Evolutionary conservation across 345 rosid genomes (phyloP), one percentile per base, ranked within the genome.

Genomic region (Dipteronia sinensis): DNA sequence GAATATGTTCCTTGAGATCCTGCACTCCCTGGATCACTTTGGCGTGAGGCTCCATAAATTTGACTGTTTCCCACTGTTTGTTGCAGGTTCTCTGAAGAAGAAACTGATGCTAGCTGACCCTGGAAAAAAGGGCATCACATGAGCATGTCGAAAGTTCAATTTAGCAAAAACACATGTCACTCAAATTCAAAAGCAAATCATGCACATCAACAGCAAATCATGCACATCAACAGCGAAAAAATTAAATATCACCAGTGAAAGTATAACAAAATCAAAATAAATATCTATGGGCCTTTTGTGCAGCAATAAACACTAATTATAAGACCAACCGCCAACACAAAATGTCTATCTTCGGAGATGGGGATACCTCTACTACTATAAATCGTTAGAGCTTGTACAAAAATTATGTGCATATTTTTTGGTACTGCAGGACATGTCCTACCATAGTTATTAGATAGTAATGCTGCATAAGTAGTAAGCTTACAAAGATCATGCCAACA

Each of bases 31-130:
- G 86, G 55, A 80, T 93, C 99, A 53, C 67, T 87, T 82, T 87
- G 95, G 80, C 77, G 91, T 77, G 93, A 58, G 70, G 81, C 83
- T 83, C 90, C 92, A 85, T 88, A 90, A 25, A 78, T 82, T 67
- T 82, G 97, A 83, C 85, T 86, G 76, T 78, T 90, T 79, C 89
- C 89, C 3, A 78, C 84, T 53, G 80, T 76, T 77, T 84, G 90
- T 56, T 84, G 91, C 78, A 83, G 91, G 83, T 85, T 85, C 80
- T 95, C 98, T 69, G 97, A 89, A 81, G 98, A 90, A 66, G 98
- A 91, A 81, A 87, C 97, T 22, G 99, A 87, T 65, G 93, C 90
- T 65, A 92, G 76, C 87, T 92, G 98, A 79, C 93, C 95, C 99
- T 96, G 86, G 64, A 80, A 78, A 83, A 76, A 76, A 58, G 46